A percentile compares a stretch with the other conserved stretches of the same genome.
Evolutionary conservation across 257 asterid genomes (phyloP).

Genomic region (Plantago elongata): DNA sequence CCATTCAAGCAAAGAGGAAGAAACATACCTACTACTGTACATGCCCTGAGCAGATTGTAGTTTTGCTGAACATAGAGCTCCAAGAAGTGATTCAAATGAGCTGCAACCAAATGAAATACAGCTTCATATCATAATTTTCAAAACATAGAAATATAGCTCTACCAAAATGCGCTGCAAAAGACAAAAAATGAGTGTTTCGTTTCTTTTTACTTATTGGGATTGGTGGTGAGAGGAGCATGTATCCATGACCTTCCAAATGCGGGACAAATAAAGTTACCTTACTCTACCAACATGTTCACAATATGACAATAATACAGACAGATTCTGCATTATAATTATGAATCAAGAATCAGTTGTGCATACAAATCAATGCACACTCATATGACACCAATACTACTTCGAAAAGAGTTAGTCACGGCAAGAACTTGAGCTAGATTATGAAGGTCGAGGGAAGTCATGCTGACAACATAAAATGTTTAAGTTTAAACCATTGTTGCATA

Average conservation of each 20-base stretch:
- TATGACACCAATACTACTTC: conserved; percentile 7
- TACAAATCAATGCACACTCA: background rate
- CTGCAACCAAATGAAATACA: conserved; percentile 42
- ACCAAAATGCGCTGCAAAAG: background rate
- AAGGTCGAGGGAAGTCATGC: too few species aligned
- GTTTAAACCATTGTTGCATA: too few species aligned
- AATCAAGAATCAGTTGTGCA: background rate
- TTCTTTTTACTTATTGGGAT: too few species aligned
- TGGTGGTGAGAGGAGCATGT: too few species aligned
- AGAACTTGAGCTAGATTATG: background rate
- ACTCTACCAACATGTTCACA: background rate
- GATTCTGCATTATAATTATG: too few species aligned
- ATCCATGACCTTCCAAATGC: too few species aligned
- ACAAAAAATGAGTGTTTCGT: too few species aligned
- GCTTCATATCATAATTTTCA: background rate
- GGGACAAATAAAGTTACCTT: background rate
- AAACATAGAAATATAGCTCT: background rate
- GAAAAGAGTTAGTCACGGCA: background rate
- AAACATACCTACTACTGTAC: conserved; percentile 61
- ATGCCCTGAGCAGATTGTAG: conserved; percentile 58
- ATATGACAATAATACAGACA: too few species aligned
- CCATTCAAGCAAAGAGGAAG: conserved; percentile 20
- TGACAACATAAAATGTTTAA: too few species aligned
- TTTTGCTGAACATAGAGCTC: conserved; percentile 58
- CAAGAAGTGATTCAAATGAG: conserved; percentile 87